Percentiles rank a stretch among this genome's conserved stretches.
Evolutionary conservation across 2,329 filamentous ascomycete species (phyloP).

Genomic region (Colletotrichum musicola): DNA sequence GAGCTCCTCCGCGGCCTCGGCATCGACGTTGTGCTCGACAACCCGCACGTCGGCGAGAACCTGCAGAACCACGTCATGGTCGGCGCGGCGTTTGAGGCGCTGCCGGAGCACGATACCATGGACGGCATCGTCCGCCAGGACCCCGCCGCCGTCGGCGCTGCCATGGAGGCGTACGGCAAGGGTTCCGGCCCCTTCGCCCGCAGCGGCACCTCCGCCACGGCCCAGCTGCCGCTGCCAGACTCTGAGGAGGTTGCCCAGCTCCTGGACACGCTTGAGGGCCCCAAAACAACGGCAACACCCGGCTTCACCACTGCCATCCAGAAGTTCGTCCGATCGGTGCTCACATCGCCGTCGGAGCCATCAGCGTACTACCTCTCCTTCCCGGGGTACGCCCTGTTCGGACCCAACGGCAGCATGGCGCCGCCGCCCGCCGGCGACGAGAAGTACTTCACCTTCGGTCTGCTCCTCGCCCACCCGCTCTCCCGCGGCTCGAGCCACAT

Average conservation of each 20-base stretch:
- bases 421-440: conserved; percentile 35
- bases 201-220: conserved; percentile 40
- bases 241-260: conserved; percentile 49
- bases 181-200: conserved; percentile 41
- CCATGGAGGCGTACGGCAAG: conserved; percentile 42
- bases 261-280: conserved; percentile 22
- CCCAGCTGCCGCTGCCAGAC: conserved; percentile 42
- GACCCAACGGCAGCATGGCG: conserved; percentile 35
- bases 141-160: conserved; percentile 35
- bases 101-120: conserved; percentile 41
- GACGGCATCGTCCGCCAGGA: conserved; percentile 43
- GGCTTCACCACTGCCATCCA: conserved; percentile 30
- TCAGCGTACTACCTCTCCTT: conserved; percentile 39
- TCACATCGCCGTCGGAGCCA: conserved; percentile 36
- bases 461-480: conserved; percentile 72
- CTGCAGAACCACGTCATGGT: conserved; percentile 50
- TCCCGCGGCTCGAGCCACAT: conserved; percentile 72
- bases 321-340: conserved; percentile 33
- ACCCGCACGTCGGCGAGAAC: conserved; percentile 54
- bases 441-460: conserved; percentile 67
- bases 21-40: conserved; percentile 49
- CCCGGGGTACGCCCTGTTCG: conserved; percentile 38
- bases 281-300: conserved; percentile 24
- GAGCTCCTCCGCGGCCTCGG: conserved; percentile 48
- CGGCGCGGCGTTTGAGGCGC: conserved; percentile 43